Percentiles rank a stretch among this genome's conserved stretches.
Evolutionary conservation across 2,329 filamentous ascomycete genomes (phyloP).

Genomic region (Aspergillus phoenicis): DNA sequence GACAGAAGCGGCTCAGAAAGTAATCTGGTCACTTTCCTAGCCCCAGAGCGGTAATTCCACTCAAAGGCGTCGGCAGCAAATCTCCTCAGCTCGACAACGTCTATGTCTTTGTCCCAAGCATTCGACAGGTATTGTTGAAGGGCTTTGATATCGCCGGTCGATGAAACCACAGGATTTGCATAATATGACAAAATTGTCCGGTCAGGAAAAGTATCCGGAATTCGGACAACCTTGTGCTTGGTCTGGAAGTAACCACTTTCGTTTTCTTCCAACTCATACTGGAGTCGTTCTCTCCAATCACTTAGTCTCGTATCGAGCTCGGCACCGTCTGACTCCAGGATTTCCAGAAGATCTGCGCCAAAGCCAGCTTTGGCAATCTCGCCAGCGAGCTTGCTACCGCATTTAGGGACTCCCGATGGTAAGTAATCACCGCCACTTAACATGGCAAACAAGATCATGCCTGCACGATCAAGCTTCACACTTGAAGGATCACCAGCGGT

Average conservation of each 20-base stretch:
- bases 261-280: conserved; percentile 79
- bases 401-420: conserved; percentile 82
- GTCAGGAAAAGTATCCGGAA: conserved; percentile 82
- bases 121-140: conserved; percentile 55
- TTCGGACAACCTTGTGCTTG: conserved; percentile 70
- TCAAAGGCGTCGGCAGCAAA: conserved; percentile 82
- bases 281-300: conserved; percentile 71
- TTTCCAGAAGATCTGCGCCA: conserved; percentile 67
- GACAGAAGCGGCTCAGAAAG: conserved; percentile 76
- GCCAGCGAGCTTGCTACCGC: conserved; percentile 83
- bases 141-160: conserved; percentile 56
- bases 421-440: conserved; percentile 96
- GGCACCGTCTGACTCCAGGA: conserved; percentile 58
- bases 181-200: conserved; percentile 81
- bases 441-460: conserved; percentile 90
- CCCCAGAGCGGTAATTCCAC: conserved; percentile 77
- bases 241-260: conserved; percentile 77
- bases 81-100: conserved; percentile 67
- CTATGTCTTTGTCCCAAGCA: conserved; percentile 64
- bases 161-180: conserved; percentile 80
- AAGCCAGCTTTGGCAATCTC: conserved; percentile 89
- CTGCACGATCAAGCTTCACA: conserved; percentile 69
- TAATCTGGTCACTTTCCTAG: conserved; percentile 80
- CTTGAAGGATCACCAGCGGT: conserved; percentile 27
- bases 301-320: conserved; percentile 46